Base-by-base conservation (phyloP, 1,284 basidiomycete genomes). In the Macrocystidia cucumis region DNA sequence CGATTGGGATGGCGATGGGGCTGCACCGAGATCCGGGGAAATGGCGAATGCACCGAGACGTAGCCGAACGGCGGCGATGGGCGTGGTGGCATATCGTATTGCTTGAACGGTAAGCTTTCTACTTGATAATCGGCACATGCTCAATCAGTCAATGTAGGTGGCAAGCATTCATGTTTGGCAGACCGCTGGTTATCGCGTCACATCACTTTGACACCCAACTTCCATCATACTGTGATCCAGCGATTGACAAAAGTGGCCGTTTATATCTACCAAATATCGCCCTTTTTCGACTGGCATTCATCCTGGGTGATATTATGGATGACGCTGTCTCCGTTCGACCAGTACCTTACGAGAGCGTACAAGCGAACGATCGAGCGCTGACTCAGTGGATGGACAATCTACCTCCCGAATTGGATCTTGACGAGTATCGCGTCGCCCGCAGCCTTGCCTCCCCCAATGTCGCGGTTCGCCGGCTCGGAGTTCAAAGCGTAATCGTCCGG, bases 51-150 rank as follows among this genome's bases (percentile, higher is more conserved):
- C 69, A 68, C 27, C 65, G 68, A 38, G 76, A 75, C 39, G 56
- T 76, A 4, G 78, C 82, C 23, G 85, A 87, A 52, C 69, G 85
- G 39, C 65, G 84, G 36, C 65, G 85, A 31, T 88, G 85, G 84
- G 81, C 82, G 2, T 88, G 84, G 84, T 88, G 85, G 85, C 83
- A 88, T 55, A 79, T 85, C 43, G 57, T 88, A 30, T 62, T 85
- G 36, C 64, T 85, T 21, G 84, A 88, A 59, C 67, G 84, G 78
- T 81, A 32, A 34, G 69, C 56, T 12, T 19, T 42, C 37, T 43
- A 28, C 29, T 14, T 5, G 17, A 16, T 18, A 16, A 18, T 16
- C 11, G 17, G 4, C n/a, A 4, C 29, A n/a, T 9, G 14, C 9
- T 16, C 11, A n/a, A 30, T 11, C 17, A 47, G 30, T 35, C 16